Evolutionary conservation across 305 asterid genomes (phyloP), one percentile per base, ranked within the genome.

Genomic region (Salvia sclarea): DNA sequence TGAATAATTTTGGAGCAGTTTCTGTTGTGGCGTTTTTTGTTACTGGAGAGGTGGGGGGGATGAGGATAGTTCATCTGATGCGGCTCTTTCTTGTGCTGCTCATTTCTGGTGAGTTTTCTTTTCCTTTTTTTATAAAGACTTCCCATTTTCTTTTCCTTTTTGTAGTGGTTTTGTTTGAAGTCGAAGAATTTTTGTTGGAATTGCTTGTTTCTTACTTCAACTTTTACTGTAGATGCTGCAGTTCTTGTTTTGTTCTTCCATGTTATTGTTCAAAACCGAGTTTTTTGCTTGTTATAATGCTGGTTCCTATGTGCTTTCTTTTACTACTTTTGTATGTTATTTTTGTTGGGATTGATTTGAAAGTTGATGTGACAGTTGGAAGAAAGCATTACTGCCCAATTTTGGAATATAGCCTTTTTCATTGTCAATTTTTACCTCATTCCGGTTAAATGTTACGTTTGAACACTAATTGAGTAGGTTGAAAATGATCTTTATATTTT

Each of bases 61-160:
- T 77, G 90, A 81, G 80, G 74, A 64, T 67, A 28, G 24, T 53
- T 69, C 54, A 66, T 74, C 68, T 76, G 31, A 69, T 76, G 71
- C 75, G 79, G 67, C 56, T 78, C 66, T 52, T 78, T 54, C 74
- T 86, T 75, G 71, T 74, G 75, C 78, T 92, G 71, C 76, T 87
- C 69, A 72, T 86, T 28, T 70, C 76, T 71, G 94, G 98, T 92
- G 80, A 67, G 85, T 68, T 73, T 66, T 63, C 37, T 61, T 45
- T 49, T 24, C 5, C 17, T 54, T 54, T 48, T 53, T 61, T 30
- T 68, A 56, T 44, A 28, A 68, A 61, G 43, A 9, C 49, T 53
- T 60, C 11, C 13, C 22, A 13, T 57, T 37, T 48, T 22, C 8
- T 28, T 31, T 11, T 48, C 31, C 38, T 30, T 5, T 25, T 40